Base-by-base conservation (phyloP, 805 yeast genomes). In the Metschnikowia picachoensis region DNA sequence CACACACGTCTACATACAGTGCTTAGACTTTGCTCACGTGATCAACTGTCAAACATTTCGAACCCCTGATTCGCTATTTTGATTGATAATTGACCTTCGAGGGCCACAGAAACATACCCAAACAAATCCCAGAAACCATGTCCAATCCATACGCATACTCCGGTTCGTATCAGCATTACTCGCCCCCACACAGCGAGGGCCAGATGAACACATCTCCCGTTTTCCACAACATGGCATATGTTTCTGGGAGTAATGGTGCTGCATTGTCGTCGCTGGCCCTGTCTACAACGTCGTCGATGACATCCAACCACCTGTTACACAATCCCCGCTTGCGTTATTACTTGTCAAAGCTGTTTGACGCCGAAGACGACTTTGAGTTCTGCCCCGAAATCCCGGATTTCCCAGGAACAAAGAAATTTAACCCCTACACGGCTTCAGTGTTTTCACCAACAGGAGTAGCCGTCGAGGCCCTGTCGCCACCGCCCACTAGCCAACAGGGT, bases 361-460 rank as follows among this genome's bases (percentile, higher is more conserved):
- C 74, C 8, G 85, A 80, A 56, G 86, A 80, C 57, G 86, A 80
- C 59, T 59, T 80, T 55, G 85, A 80, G 60, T 80, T 80, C 51
- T 80, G 86, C 55, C 86, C 86, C 2, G 84, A 78, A 38, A 78
- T 77, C 32, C 73, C 74, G 9, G 75, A 72, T 17, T 48, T 53
- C 35, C 52, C 50, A 11, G 29, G 34, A 25, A 47, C 50, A 11
- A 76, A 74, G 57, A 80, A 76, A 60, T 83, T 82, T 66, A 82
- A 83, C 60, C 87, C 88, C 5, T 82, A 82, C 59, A 81, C 86
- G 3, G 81, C 87, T 1, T 66, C 78, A 37, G 74, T 81, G 20
- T 82, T 82, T 57, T 77, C 81, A 30, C 87, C 88, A 37, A 61
- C 53, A 2, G 27, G 38, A 17, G 35, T 32, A 13, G 46, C 35